These are phyloP conservation scores for Tilletia caries DNA, from an alignment of 1,284 basidiomycete genomes.

Conservation along the genomic window DNA sequence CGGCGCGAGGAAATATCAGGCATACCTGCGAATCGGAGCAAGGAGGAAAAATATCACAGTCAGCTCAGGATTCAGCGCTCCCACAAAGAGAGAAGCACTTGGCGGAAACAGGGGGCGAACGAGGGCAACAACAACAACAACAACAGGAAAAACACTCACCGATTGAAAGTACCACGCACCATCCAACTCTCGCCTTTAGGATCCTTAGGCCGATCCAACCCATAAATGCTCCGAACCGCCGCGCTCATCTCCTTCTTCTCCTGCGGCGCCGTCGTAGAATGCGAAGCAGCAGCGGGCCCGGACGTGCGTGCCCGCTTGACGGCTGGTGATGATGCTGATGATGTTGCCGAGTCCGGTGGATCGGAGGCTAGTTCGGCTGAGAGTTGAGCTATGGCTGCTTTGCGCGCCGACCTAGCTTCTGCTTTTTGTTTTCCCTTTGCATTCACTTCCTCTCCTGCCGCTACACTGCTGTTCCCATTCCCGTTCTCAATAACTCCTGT, in stretches of 20 bases:
- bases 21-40: neutral
- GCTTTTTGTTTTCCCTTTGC: conserved; percentile 21
- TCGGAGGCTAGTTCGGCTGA: conserved; percentile 23
- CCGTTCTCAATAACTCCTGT: neutral
- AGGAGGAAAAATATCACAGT: neutral
- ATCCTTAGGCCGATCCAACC: conserved; percentile 8
- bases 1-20: neutral
- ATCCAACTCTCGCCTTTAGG: conserved; percentile 17
- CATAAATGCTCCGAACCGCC: conserved; percentile 15
- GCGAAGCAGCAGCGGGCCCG: neutral
- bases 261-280: neutral
- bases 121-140: no score
- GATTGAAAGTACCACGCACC: conserved; percentile 14
- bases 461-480: conserved; percentile 15
- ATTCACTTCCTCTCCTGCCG: conserved; percentile 19
- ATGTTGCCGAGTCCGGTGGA: neutral
- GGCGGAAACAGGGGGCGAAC: no score
- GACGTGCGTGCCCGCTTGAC: neutral
- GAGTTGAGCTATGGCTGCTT: conserved; percentile 20
- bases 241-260: conserved; percentile 10
- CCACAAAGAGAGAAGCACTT: no score
- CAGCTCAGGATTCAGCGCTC: no score
- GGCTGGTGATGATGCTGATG: neutral
- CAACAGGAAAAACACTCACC: neutral
- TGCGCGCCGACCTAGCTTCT: conserved; percentile 20